Evolutionary conservation across 2,329 filamentous ascomycete genomes (phyloP).

Genomic region (Venturiaceae sp.): DNA sequence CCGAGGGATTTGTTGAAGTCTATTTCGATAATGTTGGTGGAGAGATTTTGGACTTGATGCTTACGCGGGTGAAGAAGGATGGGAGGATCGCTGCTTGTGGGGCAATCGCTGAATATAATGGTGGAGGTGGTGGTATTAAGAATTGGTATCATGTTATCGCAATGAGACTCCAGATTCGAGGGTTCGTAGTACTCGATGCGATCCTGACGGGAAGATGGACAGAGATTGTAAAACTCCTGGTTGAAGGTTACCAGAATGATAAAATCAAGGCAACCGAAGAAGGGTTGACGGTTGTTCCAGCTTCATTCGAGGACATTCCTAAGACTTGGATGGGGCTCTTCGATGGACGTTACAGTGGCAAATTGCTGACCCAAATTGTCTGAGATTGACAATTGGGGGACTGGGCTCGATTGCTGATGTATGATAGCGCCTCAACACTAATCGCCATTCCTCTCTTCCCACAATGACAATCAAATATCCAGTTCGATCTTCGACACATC

Average conservation of each 20-base stretch:
- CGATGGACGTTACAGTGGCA: not conserved
- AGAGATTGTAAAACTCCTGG: not conserved
- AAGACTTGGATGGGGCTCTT: slow-evolving; percentile 4
- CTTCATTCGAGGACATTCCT: not conserved
- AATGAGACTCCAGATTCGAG: slow-evolving; percentile 2
- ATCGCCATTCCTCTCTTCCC: too few species aligned
- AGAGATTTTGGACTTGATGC: slow-evolving; percentile 1
- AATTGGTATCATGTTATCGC: slow-evolving; percentile 3
- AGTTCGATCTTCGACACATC: too few species aligned
- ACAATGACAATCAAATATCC: too few species aligned
- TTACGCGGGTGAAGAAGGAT: slow-evolving; percentile 1
- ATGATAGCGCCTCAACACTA: too few species aligned
- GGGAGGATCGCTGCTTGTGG: slow-evolving; percentile 1
- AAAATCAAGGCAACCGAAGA: slow-evolving; percentile 1
- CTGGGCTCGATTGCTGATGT: not conserved
- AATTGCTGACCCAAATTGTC: not conserved
- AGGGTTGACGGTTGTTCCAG: not conserved
- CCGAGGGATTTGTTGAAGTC: not conserved
- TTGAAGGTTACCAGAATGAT: not conserved
- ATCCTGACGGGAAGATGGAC: not conserved
- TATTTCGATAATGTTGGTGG: not conserved
- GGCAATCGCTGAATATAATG: slow-evolving; percentile 2
- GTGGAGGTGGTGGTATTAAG: not conserved
- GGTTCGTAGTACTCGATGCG: not conserved
- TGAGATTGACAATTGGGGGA: too few species aligned